These are phyloP conservation scores for Oenanthe sinensis DNA, from an alignment of 129 eudicot genomes.

Conservation along the genomic window DNA sequence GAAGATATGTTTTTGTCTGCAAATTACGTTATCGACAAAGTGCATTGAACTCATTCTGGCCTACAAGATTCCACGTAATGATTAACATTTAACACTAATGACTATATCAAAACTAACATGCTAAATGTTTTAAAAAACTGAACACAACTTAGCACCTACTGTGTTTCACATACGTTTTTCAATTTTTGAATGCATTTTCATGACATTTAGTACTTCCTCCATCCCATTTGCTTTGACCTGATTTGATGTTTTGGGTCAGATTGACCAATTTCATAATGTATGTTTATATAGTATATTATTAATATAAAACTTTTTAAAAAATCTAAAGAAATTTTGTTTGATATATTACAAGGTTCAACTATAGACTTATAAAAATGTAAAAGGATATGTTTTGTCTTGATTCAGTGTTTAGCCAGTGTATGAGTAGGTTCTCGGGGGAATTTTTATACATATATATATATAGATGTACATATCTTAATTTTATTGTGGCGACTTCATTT, in stretches of 20 bases:
- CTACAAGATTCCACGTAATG: not conserved
- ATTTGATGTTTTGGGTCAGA: not conserved
- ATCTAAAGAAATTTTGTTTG: not conserved
- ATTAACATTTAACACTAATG: not conserved
- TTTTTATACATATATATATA: not conserved
- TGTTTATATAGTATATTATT: not conserved
- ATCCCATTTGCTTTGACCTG: not conserved
- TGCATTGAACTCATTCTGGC: not conserved
- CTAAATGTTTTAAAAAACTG: not conserved
- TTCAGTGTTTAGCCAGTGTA: not conserved
- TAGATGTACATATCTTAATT: not conserved
- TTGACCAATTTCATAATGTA: not conserved
- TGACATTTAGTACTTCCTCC: not conserved
- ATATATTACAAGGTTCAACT: not conserved
- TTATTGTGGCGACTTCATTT: not conserved
- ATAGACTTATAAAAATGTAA: not conserved
- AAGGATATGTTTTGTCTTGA: not conserved
- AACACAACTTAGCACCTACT: not conserved
- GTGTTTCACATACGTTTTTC: not conserved
- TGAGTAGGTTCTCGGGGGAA: not conserved
- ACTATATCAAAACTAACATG: not conserved
- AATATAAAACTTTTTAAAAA: not conserved
- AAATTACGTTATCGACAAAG: not conserved
- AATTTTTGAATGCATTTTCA: not conserved
- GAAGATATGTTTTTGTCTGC: not conserved